Evolutionary conservation across 305 asterid species (phyloP), one percentile per base, ranked within the genome.

Genomic region (Fraxinus platypoda): DNA sequence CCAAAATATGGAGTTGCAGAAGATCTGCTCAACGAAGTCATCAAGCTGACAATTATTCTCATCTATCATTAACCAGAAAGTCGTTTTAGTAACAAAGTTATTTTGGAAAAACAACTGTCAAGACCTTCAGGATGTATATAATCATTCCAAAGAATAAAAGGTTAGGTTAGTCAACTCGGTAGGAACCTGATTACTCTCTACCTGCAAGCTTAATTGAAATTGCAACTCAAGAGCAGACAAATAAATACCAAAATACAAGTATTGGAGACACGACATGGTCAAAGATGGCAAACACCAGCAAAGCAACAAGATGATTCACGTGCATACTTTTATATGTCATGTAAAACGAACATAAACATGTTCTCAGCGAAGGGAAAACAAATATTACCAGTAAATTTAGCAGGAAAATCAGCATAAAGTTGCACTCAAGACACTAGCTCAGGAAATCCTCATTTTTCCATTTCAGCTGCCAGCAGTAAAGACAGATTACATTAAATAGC

Each of bases 401-500:
- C 93, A 92, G 97, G 93, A 92, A 92, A 93, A 88, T 88, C 95
- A 89, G 94, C 97, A 89, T 83, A 91, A 90, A 91, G 91, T 90
- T 87, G 91, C 90, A 91, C 89, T 94, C 98, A 91, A 90, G 90
- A 89, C 86, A 91, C 88, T 87, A 92, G 91, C 94, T 90, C 95
- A 92, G 94, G 92, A 86, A 92, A 93, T 89, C 96, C 93, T 87
- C 93, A 91, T 84, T 89, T 87, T 90, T 89, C 94, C 93, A 89
- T 87, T 91, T 89, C 92, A 93, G 97, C 97, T 92, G 97, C 93
- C 93, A 92, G 89, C 90, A 92, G 91, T 88, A 94, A 93, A 95
- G 95, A 93, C 90, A 90, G 89, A 91, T 88, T 85, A 86, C 87
- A 93, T 93, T 86, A 95, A 94, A 85, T 81, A 81, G 82, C 88